phyloP scores from a whole-genome alignment of 495 filamentous ascomycete genomes.

The Neurospora discreta region DNA sequence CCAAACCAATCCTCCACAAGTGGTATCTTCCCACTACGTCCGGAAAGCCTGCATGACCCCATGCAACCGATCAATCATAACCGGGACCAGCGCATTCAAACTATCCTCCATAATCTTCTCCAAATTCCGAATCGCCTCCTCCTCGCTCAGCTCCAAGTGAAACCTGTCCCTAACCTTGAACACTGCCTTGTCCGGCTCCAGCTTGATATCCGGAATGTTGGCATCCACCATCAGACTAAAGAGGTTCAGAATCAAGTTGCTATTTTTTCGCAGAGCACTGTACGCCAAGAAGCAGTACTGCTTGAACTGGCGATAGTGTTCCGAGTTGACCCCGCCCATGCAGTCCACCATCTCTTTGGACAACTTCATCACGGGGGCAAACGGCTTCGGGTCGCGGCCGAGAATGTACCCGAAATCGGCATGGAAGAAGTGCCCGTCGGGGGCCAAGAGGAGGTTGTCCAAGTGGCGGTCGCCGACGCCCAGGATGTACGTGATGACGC shows the following conservation, averaged over 20 bases:
- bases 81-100: conserved; percentile 75
- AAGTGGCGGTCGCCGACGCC: conserved; percentile 94
- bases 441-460: conserved; percentile 86
- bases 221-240: conserved; percentile 96
- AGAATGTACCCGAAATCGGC: conserved; percentile 97
- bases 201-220: conserved; percentile 87
- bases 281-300: conserved; percentile 95
- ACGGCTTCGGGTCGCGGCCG: conserved; percentile 93
- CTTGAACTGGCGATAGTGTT: conserved; percentile 78
- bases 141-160: conserved; percentile 82
- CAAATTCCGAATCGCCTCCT: conserved; percentile 81
- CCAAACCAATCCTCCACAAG: neutral
- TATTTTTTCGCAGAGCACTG: conserved; percentile 76
- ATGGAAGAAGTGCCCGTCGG: conserved; percentile 94
- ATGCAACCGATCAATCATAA: conserved; percentile 91
- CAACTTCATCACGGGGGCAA: conserved; percentile 93
- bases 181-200: conserved; percentile 87
- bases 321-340: conserved; percentile 76
- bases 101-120: conserved; percentile 83
- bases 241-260: conserved; percentile 87
- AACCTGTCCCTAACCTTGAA: conserved; percentile 92
- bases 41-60: conserved; percentile 86
- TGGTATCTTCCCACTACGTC: conserved; percentile 34
- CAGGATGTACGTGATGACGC: conserved; percentile 97
- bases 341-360: conserved; percentile 97